A percentile compares a stretch with the other conserved stretches of the same genome.
Conservation (phyloP, 768 basidiomycete species). For the Lanmaoa pseudosensibilis region DNA sequence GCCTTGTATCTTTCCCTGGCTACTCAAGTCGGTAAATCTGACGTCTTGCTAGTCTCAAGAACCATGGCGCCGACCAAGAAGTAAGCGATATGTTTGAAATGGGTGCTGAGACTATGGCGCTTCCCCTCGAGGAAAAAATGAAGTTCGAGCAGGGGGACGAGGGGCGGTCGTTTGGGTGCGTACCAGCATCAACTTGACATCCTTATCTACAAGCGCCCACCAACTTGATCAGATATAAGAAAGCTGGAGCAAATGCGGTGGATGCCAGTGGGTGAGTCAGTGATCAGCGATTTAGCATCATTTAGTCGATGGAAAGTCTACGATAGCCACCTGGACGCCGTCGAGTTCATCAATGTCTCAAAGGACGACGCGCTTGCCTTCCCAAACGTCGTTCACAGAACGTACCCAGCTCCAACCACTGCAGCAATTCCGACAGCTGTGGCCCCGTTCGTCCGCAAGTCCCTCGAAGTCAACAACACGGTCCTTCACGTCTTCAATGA, state of each 20-base stretch:
- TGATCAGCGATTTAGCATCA: background rate
- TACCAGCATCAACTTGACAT: background rate
- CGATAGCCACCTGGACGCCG: constrained; percentile 41
- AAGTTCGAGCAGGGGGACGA: constrained; percentile 44
- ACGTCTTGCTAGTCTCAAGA: constrained; percentile 37
- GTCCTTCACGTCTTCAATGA: constrained; percentile 58
- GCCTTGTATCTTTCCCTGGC: background rate
- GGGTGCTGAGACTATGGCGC: constrained; percentile 41
- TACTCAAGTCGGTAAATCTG: background rate
- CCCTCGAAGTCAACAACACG: constrained; percentile 53
- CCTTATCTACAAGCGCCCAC: background rate
- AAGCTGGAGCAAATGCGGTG: constrained; percentile 58
- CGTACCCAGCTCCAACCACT: constrained; percentile 56
- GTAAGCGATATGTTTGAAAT: constrained; percentile 43
- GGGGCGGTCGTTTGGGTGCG: constrained; percentile 41
- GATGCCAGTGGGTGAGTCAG: constrained; percentile 50
- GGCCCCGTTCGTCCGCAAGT: constrained; percentile 57
- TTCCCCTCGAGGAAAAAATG: constrained; percentile 44
- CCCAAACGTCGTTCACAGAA: constrained; percentile 51
- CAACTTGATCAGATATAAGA: constrained; percentile 51
- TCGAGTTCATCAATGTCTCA: constrained; percentile 65
- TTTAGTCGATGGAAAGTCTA: background rate
- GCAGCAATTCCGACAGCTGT: constrained; percentile 50
- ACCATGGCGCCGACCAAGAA: constrained; percentile 41
- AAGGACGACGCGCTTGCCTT: constrained; percentile 69